Base-by-base conservation (phyloP, 179 eudicot genomes). In the Beta corolliflora region DNA sequence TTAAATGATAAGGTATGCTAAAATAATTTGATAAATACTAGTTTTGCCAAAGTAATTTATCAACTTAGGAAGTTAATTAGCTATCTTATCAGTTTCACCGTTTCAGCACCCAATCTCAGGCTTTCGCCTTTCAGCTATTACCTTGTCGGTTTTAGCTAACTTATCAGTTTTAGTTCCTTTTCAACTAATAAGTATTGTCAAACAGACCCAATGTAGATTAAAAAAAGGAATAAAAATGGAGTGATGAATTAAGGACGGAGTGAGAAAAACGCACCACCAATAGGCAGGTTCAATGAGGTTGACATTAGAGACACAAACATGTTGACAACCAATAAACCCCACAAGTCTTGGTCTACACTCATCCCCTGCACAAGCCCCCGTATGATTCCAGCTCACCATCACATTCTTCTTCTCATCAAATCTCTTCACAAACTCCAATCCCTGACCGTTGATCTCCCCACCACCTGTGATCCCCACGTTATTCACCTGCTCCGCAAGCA, bases 311-410 rank as follows among this genome's bases (percentile, higher is more conserved):
- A 95, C 82, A 44, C 78, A 61, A 25, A 92, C 96, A 73, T 94
- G 85, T 64, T 31, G 79, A 74, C 94, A 91, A 48, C 95, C 83
- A 44, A 95, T 78, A 41, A 95, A 94, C 36, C 99, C 99, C 8
- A 95, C 93, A 60, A 95, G 84, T 56, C 99, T 83, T 3, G 99
- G 99, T 83, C 99, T 58, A 48, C 99, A 95, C 88, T 95, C 99
- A 64, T 94, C 98, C 12, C 97, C 99, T 45, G 65, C 54, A 64
- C 99, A 95, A 31, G 84, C 89, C 29, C 98, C 97, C 0, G 94
- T 94, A 58, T 76, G 56, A 73, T 95, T 95, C 99, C 99, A 95
- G 41, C 98, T 95, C 88, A 95, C 93, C 98, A 92, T 95, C 88
- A 95, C 98, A 80, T 94, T 95, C 91, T 95, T 95, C 91, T 83